Base-by-base conservation (phyloP, 352 stramenopile species). In the Globisporangium okanoganense region DNA sequence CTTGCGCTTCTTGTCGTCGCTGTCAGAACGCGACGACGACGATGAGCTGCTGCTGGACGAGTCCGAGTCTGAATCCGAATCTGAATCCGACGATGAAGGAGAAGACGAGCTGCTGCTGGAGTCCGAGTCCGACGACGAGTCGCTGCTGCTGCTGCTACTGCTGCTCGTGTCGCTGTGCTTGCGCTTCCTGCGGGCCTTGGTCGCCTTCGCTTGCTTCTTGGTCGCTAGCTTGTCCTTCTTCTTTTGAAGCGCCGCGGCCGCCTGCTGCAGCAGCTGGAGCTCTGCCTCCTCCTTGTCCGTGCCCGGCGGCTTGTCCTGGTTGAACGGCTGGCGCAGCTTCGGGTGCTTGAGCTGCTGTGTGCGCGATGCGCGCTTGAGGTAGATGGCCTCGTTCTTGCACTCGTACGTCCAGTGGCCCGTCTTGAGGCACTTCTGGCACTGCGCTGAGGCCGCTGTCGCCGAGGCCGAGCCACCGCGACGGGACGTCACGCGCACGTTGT, bases 351-450 rank as follows among this genome's bases (percentile, higher is more conserved):
- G 71, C 72, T 94, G 82, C 68, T 88, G 75, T 47, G 84, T 87
- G 35, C 84, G 79, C 53, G 83, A 93, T 54, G 79, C 74, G 60
- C 86, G 84, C 61, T 87, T 76, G 45, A 93, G 65, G 66, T 95
- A 95, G 57, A 90, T 73, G 16, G 82, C 70, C n/a, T 90, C 76
- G 59, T 90, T 90, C 72, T 92, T 90, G 79, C 86, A 95, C 62
- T 95, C 86, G 70, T 92, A 95, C 14, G 82, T 95, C 86, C 86
- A 95, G 63, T 95, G 86, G 18, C 86, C 86, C 1, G 67, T 51
- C 29, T 74, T 70, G 33, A 95, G 75, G 67, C 86, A 95, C 73
- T 94, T 95, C 66, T 95, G 86, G 67, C 86, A 95, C 75, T 85
- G 75, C 50, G 78, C 81, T 2, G 60, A 64, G 5, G 66, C 72